Conservation (phyloP, 495 filamentous ascomycete genomes). For the Astrothelium subdiscretum region DNA sequence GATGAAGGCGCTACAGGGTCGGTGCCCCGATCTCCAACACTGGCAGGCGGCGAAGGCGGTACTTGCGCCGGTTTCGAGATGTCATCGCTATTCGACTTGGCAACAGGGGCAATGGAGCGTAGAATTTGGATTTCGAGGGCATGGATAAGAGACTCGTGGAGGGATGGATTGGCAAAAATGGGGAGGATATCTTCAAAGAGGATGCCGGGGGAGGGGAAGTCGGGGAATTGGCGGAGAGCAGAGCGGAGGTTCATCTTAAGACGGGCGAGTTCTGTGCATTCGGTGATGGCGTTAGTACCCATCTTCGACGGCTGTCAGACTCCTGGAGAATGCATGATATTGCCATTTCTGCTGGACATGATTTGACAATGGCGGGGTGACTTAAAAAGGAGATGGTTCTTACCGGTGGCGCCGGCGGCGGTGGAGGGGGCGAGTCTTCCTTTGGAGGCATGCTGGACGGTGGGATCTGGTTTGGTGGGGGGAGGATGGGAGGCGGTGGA, state of each 20-base stretch:
- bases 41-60: conserved; percentile 22
- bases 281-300: neutral
- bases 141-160: conserved; percentile 68
- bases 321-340: neutral
- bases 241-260: conserved; percentile 66
- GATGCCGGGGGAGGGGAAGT: conserved; percentile 91
- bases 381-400: neutral
- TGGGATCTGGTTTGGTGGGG: conserved; percentile 25
- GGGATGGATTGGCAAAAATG: conserved; percentile 68
- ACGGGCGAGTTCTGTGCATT: conserved; percentile 72
- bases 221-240: conserved; percentile 65
- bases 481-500: conserved; percentile 28
- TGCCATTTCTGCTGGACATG: too few relatives aligned
- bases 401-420: conserved; percentile 30
- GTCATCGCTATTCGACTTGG: conserved; percentile 5
- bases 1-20: conserved; percentile 9
- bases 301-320: neutral
- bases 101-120: conserved; percentile 2
- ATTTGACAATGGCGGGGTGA: neutral
- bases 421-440: conserved; percentile 31
- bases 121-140: conserved; percentile 75
- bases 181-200: conserved; percentile 98
- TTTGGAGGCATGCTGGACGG: conserved; percentile 25
- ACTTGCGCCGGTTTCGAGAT: neutral
- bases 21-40: conserved; percentile 23